phyloP scores from a whole-genome alignment of 164 flowering plant species.

The Magnolia changhungtana region DNA sequence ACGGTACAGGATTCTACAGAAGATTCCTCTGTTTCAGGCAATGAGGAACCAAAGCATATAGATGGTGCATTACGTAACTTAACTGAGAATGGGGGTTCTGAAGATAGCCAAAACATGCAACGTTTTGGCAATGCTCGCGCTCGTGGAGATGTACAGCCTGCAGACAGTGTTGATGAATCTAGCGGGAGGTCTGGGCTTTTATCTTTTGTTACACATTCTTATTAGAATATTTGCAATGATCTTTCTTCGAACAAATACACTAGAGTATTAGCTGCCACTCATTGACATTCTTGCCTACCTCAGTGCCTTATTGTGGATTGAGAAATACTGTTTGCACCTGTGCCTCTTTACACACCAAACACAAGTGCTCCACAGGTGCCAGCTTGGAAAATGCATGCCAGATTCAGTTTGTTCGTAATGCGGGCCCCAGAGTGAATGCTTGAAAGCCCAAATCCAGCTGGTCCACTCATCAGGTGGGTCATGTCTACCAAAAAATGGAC shows the following conservation, averaged over 20 bases:
- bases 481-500: too few species aligned
- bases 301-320: neutral
- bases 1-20: constrained; percentile 32
- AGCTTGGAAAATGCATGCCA: neutral
- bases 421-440: too few species aligned
- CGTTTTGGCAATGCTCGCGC: constrained; percentile 11
- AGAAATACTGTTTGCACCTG: neutral
- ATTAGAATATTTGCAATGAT: neutral
- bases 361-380: neutral
- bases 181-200: constrained; percentile 3
- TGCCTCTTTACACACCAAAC: neutral
- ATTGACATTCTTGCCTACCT: neutral
- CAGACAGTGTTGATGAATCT: neutral
- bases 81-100: constrained; percentile 19
- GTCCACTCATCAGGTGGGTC: too few species aligned
- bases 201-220: neutral
- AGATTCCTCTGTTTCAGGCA: constrained; percentile 23
- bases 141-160: neutral
- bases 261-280: neutral
- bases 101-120: constrained; percentile 12
- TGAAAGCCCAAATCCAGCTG: too few species aligned
- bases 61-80: constrained; percentile 6
- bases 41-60: constrained; percentile 17
- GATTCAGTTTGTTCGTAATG: neutral
- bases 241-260: neutral